Conservation (phyloP, 23 red algal species). For the Gracilaria gracilis region DNA sequence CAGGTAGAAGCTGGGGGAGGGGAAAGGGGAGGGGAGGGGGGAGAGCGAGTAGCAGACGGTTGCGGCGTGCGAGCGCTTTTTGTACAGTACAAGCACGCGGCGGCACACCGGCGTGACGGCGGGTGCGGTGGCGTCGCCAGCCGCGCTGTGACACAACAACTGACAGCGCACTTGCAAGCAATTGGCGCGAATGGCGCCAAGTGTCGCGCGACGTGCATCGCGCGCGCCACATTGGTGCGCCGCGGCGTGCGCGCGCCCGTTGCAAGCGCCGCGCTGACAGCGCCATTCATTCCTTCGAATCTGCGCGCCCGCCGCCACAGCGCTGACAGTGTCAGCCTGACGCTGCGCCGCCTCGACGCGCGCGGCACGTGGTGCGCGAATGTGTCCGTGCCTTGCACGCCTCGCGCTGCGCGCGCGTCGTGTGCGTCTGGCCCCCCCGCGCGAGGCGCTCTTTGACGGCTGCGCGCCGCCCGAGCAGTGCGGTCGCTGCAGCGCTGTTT, state of each 20-base stretch:
- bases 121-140: too few relatives aligned
- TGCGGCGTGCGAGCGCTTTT: conserved; percentile 1
- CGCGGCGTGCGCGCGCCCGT: neutral
- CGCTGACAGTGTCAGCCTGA: too few relatives aligned
- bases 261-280: neutral
- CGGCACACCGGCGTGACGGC: neutral
- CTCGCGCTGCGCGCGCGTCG: too few relatives aligned
- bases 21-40: neutral
- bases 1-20: neutral
- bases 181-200: conserved; percentile 3
- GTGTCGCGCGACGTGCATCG: neutral
- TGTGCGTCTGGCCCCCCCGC: too few relatives aligned
- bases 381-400: too few relatives aligned
- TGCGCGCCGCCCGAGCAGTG: too few relatives aligned
- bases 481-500: too few relatives aligned
- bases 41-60: neutral
- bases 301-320: too few relatives aligned
- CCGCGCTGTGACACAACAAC: neutral
- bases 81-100: conserved; percentile 24
- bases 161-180: neutral
- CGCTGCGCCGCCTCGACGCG: too few relatives aligned
- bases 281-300: neutral
- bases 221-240: neutral
- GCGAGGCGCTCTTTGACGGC: too few relatives aligned
- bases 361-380: too few relatives aligned